A percentile compares a stretch with the other conserved stretches of the same genome.
Conservation (phyloP, 345 rosid genomes). For the Noccaea caerulescens region DNA sequence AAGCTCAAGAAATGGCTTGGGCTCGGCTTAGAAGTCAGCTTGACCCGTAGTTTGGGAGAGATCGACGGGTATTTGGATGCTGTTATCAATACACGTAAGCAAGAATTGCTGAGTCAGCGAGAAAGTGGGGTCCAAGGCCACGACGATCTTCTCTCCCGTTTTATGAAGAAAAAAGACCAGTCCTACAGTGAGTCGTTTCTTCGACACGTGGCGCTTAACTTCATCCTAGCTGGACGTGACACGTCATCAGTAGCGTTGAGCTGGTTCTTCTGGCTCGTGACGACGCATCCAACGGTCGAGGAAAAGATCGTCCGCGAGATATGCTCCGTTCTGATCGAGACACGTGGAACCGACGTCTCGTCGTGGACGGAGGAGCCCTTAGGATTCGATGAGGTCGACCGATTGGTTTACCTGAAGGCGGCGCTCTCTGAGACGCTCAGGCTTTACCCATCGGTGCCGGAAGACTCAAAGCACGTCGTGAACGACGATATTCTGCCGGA, state of each 20-base stretch:
- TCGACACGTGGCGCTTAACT: conserved; percentile 85
- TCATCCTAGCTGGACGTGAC: conserved; percentile 97
- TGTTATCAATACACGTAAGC: conserved; percentile 70
- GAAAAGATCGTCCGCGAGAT: conserved; percentile 75
- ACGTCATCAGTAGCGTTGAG: conserved; percentile 87
- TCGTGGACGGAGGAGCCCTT: conserved; percentile 78
- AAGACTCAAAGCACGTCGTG: conserved; percentile 84
- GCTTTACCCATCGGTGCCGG: conserved; percentile 92
- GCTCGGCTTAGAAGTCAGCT: conserved; percentile 81
- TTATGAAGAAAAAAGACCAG: conserved; percentile 82
- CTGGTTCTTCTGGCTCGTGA: conserved; percentile 93
- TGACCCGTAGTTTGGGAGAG: conserved; percentile 73
- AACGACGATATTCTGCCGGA: conserved; percentile 84
- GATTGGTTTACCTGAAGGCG: conserved; percentile 80
- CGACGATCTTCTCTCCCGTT: conserved; percentile 86
- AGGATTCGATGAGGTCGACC: conserved; percentile 75
- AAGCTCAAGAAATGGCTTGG: conserved; percentile 79
- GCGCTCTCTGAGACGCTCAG: conserved; percentile 89
- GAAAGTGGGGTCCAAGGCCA: conserved; percentile 59
- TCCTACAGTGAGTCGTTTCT: conserved; percentile 68
- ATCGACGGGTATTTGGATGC: conserved; percentile 67
- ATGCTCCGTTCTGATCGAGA: conserved; percentile 61
- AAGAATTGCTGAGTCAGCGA: conserved; percentile 64
- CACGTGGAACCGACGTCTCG: conserved; percentile 67
- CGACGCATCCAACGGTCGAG: conserved; percentile 68